A percentile compares a stretch with the other conserved stretches of the same genome.
Conservation (phyloP, 768 basidiomycete species). For the Phlegmacium glaucopus region DNA sequence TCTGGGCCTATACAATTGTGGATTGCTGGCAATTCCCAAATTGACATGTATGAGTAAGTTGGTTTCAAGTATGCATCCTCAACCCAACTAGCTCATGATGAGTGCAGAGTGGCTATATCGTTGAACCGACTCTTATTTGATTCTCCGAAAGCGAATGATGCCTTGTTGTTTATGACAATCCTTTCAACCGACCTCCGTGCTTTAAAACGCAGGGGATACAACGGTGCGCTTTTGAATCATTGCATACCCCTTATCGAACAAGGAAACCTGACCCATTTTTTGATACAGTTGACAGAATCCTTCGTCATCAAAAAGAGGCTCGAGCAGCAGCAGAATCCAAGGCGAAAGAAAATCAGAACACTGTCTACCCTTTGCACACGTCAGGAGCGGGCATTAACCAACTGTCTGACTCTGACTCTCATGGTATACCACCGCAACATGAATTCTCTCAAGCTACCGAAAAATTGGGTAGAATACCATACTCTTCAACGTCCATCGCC, state of each 20-base stretch:
- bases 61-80: neutral
- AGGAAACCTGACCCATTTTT: slow-evolving; percentile 11
- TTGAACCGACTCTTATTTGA: slow-evolving; percentile 79
- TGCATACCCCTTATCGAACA: neutral
- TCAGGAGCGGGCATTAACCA: neutral
- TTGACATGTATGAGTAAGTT: slow-evolving; percentile 94
- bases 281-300: slow-evolving; percentile 80
- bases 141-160: slow-evolving; percentile 79
- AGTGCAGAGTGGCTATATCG: slow-evolving; percentile 72
- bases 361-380: slow-evolving; percentile 4
- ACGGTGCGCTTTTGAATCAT: slow-evolving; percentile 49
- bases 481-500: slow-evolving; percentile 6
- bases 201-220: slow-evolving; percentile 80
- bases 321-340: slow-evolving; percentile 49
- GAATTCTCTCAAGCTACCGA: neutral
- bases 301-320: slow-evolving; percentile 78
- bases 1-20: slow-evolving; percentile 69
- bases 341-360: slow-evolving; percentile 26
- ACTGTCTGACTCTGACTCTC: neutral
- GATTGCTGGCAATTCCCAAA: slow-evolving; percentile 68
- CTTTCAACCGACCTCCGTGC: slow-evolving; percentile 86
- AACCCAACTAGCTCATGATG: neutral
- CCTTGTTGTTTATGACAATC: slow-evolving; percentile 89
- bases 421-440: neutral
- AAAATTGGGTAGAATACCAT: slow-evolving; percentile 1